A percentile compares a stretch with the other conserved stretches of the same genome.
Evolutionary conservation across 1,284 basidiomycete genomes (phyloP).

Genomic region (Ganoderma leucocontextum): DNA sequence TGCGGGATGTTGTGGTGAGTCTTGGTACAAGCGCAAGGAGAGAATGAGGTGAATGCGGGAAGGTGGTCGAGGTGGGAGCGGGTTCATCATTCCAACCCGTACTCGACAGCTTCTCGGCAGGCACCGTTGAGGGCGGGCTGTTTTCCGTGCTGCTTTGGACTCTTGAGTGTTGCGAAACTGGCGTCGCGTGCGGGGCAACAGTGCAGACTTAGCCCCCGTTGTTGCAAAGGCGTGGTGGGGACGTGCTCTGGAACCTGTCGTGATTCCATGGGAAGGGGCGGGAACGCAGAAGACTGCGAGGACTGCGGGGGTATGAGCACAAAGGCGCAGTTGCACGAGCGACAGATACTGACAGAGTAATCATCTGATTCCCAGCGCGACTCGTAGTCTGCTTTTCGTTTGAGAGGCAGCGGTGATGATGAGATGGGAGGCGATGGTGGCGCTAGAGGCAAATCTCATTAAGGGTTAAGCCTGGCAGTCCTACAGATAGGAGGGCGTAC

Average conservation of each 20-base stretch:
- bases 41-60: slow-evolving; percentile 8
- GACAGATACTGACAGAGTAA: slow-evolving; percentile 50
- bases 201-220: slow-evolving; percentile 43
- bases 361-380: too few species aligned
- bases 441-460: too few species aligned
- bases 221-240: slow-evolving; percentile 28
- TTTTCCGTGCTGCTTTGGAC: too few species aligned
- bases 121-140: slow-evolving; percentile 64
- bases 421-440: too few species aligned
- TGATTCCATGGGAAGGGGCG: slow-evolving; percentile 27
- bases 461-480: too few species aligned
- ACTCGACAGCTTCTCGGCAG: slow-evolving; percentile 74
- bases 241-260: slow-evolving; percentile 17
- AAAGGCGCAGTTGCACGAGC: slow-evolving; percentile 9
- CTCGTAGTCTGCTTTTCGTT: too few species aligned
- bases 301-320: slow-evolving; percentile 43
- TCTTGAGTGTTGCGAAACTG: slow-evolving; percentile 63
- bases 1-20: neutral
- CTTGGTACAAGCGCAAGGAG: too few species aligned
- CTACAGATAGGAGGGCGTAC: too few species aligned
- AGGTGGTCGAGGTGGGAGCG: neutral
- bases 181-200: slow-evolving; percentile 77
- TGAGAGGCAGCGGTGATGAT: too few species aligned
- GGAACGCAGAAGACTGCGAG: slow-evolving; percentile 53
- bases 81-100: slow-evolving; percentile 65